Percentiles rank a stretch among this genome's conserved stretches.
Evolutionary conservation across 495 filamentous ascomycete species (phyloP).

Genomic region (Xylaria longipes): DNA sequence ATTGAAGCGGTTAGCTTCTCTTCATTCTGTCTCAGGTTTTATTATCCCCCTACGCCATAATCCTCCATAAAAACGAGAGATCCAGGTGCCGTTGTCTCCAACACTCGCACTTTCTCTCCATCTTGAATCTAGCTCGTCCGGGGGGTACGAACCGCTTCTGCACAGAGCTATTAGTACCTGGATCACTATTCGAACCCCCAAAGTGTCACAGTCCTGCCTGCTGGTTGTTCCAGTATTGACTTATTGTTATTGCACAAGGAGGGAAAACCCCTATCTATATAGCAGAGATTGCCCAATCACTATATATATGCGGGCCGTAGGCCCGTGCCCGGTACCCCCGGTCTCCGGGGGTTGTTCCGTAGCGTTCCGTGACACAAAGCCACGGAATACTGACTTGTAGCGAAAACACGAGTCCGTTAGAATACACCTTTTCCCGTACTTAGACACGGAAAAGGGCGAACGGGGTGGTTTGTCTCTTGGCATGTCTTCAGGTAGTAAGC

Average conservation of each 20-base stretch:
- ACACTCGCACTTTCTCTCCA: neutral
- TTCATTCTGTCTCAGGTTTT: neutral
- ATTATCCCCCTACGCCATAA: neutral
- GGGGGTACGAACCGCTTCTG: neutral
- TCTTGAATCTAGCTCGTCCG: neutral
- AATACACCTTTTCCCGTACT: neutral
- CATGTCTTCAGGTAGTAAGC: too few relatives aligned
- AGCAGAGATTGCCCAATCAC: too few relatives aligned
- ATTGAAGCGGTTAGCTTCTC: neutral
- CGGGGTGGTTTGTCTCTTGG: neutral
- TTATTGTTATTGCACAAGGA: too few relatives aligned
- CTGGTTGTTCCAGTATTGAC: too few relatives aligned
- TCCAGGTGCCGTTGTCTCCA: neutral
- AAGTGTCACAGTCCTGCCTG: too few relatives aligned
- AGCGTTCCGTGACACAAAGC: too few relatives aligned
- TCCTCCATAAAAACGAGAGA: neutral
- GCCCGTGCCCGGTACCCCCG: too few relatives aligned
- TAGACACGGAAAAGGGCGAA: neutral
- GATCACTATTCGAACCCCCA: neutral
- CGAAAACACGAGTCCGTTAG: neutral
- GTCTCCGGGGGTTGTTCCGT: too few relatives aligned
- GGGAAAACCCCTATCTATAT: too few relatives aligned
- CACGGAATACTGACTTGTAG: neutral
- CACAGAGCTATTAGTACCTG: neutral
- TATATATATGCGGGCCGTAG: too few relatives aligned